phyloP scores from a whole-genome alignment of 2,329 filamentous ascomycete genomes.

The Diaporthe eres region DNA sequence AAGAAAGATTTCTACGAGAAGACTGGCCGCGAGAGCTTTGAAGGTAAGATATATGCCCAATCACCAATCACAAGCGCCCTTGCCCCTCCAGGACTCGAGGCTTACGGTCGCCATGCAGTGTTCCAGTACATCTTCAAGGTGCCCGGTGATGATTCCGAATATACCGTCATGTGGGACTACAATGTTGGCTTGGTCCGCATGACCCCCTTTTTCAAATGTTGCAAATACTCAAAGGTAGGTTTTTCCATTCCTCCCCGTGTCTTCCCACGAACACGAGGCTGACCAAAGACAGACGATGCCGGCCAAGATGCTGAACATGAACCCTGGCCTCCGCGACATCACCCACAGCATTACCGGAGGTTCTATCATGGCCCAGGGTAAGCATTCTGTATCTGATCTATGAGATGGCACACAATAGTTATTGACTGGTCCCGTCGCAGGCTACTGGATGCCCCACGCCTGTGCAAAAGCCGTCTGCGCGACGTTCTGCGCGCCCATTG shows the following conservation, averaged over 20 bases:
- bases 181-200: conserved; percentile 94
- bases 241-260: neutral
- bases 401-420: neutral
- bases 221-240: conserved; percentile 85
- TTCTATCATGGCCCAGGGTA: conserved; percentile 90
- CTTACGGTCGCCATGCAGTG: conserved; percentile 62
- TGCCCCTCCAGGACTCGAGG: neutral
- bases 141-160: conserved; percentile 76
- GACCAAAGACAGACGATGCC: conserved; percentile 79
- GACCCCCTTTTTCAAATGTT: conserved; percentile 94
- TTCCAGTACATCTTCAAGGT: conserved; percentile 87
- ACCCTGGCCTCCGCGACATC: conserved; percentile 88
- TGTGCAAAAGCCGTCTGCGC: conserved; percentile 90
- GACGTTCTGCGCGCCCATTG: conserved; percentile 90
- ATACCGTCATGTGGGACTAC: conserved; percentile 96
- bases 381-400: conserved; percentile 37
- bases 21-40: conserved; percentile 89
- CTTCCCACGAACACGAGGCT: conserved; percentile 3
- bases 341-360: conserved; percentile 96
- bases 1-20: conserved; percentile 91
- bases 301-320: conserved; percentile 83
- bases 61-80: neutral
- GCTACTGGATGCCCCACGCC: conserved; percentile 95
- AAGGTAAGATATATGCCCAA: conserved; percentile 71
- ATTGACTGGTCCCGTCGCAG: conserved; percentile 60